Evolutionary conservation across 192 early-diverging fungal genomes (phyloP).

Genomic region (Pecoramyces ruminantium): DNA sequence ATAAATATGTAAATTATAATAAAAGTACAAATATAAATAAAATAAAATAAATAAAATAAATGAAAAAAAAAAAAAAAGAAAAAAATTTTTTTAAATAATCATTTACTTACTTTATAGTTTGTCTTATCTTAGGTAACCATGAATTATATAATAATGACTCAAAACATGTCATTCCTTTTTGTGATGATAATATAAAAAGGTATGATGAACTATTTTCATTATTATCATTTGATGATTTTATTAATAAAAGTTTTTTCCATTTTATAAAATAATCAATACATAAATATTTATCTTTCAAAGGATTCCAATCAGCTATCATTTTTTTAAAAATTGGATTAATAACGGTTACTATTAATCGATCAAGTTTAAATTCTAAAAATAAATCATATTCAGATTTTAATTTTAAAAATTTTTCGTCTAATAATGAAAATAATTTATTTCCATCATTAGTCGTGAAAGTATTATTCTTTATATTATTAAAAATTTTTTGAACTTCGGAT

Average conservation of each 20-base stretch:
- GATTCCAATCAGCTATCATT: slow-evolving; percentile 39
- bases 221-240: slow-evolving; percentile 6
- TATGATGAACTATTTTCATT: slow-evolving; percentile 10
- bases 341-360: slow-evolving; percentile 41
- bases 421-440: slow-evolving; percentile 17
- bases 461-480: slow-evolving; percentile 12
- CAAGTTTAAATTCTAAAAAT: slow-evolving; percentile 36
- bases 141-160: slow-evolving; percentile 57
- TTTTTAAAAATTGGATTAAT: slow-evolving; percentile 30
- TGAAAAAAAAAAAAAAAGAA: too few relatives aligned
- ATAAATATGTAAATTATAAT: too few relatives aligned
- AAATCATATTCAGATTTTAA: slow-evolving; percentile 40
- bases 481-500: neutral
- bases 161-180: slow-evolving; percentile 46
- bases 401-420: slow-evolving; percentile 29
- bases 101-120: slow-evolving; percentile 55
- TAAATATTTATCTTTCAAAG: slow-evolving; percentile 34
- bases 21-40: too few relatives aligned
- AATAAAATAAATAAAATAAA: too few relatives aligned
- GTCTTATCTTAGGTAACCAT: slow-evolving; percentile 62
- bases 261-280: slow-evolving; percentile 24
- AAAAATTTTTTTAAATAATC: too few relatives aligned
- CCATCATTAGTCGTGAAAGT: neutral
- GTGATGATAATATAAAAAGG: neutral
- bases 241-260: slow-evolving; percentile 39